Evolutionary conservation across 2,329 filamentous ascomycete species (phyloP), one percentile per base, ranked within the genome.

Genomic region (Colletotrichum euphorbiae): DNA sequence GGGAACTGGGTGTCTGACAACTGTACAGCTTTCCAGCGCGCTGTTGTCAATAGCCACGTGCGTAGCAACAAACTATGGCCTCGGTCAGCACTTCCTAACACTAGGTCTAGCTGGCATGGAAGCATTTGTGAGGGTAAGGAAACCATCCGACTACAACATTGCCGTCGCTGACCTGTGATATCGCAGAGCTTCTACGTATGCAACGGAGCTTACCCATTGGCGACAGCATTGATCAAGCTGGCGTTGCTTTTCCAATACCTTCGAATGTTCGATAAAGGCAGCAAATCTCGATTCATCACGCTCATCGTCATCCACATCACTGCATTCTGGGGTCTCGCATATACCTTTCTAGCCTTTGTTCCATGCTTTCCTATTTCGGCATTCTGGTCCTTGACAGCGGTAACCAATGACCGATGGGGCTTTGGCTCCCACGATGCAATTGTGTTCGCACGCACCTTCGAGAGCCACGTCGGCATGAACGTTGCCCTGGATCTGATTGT

Each of bases 401-500:
- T 17, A 3, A 58, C 43, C 2, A 17, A 66, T 1, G 12, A 56
- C 6, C 62, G 67, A 13, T 80, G 75, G 56, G 78, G 73, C 0
- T 79, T 77, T 61, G 77, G 76, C 8, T 77, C 77, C 1, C 72
- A 70, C 50, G 54, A 73, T 1, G 57, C 72, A 0, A 21, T 48
- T 3, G 70, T 74, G 21, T 73, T 79, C 8, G 72, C 71, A 4
- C 75, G 70, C 3, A 75, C 72, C 3, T 79, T 75, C 33, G 70
- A 72, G 6, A 74, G 70, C 9, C 76, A 79, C 54, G 72, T 74
- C 6, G 71, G 68, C 0, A 74, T 74, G 1, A 80, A 80, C 13
- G 74, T 77, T 40, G 65, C 75, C 2, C 64, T 79, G 7, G 75
- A 80, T 21, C 71, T 78, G 6, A 48, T 75, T n/a, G 73, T 78